Evolutionary conservation across 2,329 filamentous ascomycete species (phyloP).

Genomic region (Ceratocystis alfenasii): DNA sequence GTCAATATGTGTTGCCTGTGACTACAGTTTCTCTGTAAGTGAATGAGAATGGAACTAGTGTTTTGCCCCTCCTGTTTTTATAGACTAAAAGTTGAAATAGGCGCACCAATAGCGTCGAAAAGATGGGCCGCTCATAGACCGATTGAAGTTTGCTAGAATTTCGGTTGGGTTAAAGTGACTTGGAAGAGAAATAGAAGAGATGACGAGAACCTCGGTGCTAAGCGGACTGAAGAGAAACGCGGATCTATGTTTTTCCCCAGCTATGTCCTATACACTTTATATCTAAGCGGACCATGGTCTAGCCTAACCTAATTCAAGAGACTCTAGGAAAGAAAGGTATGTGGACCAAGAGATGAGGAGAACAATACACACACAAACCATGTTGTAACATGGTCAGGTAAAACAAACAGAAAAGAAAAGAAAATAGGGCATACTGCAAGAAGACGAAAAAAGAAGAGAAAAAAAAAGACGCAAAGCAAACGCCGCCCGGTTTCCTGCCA

Average conservation of each 20-base stretch:
- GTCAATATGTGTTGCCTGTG: neutral
- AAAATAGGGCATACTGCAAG: neutral
- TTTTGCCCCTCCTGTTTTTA: neutral
- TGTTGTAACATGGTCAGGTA: neutral
- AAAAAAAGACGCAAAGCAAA: conserved; percentile 3
- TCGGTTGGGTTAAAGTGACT: neutral
- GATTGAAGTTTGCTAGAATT: neutral
- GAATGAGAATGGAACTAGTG: neutral
- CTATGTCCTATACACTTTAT: neutral
- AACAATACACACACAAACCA: neutral
- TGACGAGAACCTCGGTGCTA: too few relatives aligned
- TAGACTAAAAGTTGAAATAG: neutral
- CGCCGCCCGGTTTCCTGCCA: conserved; percentile 12
- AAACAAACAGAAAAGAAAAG: neutral
- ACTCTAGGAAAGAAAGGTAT: neutral
- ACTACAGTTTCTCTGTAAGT: neutral
- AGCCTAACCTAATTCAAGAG: neutral
- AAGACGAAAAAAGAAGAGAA: neutral
- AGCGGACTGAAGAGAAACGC: neutral
- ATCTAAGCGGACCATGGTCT: neutral
- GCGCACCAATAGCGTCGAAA: neutral
- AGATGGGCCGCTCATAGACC: neutral
- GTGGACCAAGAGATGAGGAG: neutral
- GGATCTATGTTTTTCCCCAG: conserved; percentile 1
- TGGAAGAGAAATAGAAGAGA: neutral